These are phyloP conservation scores for Fraxinus anomala DNA, from an alignment of 257 asterid genomes.

Conservation along the genomic window DNA sequence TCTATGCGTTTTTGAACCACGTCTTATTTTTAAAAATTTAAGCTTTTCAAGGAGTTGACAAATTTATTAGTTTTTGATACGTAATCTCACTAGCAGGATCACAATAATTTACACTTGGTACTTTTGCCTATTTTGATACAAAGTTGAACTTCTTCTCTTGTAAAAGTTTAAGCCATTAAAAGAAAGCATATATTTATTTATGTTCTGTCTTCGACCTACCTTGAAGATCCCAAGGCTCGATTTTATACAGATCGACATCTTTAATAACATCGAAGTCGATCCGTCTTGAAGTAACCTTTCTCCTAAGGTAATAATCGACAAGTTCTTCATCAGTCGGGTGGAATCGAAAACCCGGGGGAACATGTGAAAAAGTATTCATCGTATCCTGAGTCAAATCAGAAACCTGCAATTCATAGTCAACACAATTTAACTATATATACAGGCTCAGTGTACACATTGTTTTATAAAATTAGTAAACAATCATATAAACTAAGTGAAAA, in stretches of 20 bases:
- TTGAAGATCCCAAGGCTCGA: slow-evolving; percentile 98
- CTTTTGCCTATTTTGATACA: too few relatives aligned
- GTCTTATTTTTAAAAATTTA: background rate
- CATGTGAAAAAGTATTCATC: slow-evolving; percentile 78
- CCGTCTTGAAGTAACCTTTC: slow-evolving; percentile 57
- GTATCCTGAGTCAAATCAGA: slow-evolving; percentile 11
- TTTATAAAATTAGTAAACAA: too few relatives aligned
- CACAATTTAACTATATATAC: background rate
- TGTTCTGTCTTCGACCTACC: slow-evolving; percentile 34
- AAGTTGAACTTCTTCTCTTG: too few relatives aligned
- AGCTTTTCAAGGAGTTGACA: background rate
- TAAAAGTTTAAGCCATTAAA: background rate
- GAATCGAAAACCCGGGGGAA: slow-evolving; percentile 94
- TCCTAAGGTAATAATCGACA: slow-evolving; percentile 84
- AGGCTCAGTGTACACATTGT: background rate
- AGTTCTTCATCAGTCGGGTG: slow-evolving; percentile 96
- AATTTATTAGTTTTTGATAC: background rate
- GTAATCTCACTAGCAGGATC: too few relatives aligned
- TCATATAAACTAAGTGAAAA: background rate
- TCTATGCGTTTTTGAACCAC: too few relatives aligned
- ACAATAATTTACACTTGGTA: too few relatives aligned
- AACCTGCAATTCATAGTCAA: slow-evolving; percentile 31
- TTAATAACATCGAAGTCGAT: slow-evolving; percentile 81
- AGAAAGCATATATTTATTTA: background rate
- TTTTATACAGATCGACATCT: slow-evolving; percentile 88